Percentiles rank a stretch among this genome's conserved stretches.
Conservation (phyloP, 2,329 filamentous ascomycete species). For the Alternaria sp. region DNA sequence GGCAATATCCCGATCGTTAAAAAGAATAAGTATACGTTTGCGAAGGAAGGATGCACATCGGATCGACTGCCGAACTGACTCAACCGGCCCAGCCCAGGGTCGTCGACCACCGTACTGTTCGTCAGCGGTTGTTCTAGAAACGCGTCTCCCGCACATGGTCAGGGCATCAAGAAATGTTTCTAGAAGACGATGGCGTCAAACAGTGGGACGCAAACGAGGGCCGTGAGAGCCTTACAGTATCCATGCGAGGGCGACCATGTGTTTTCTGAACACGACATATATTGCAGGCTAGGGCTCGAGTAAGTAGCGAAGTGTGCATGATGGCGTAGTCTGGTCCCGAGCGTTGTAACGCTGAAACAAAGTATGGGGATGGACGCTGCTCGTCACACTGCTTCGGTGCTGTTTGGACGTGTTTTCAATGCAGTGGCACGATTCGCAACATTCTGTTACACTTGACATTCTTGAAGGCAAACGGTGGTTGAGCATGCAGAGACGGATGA, state of each 20-base stretch:
- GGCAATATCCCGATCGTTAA: constrained; percentile 9
- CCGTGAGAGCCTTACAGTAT: constrained; percentile 8
- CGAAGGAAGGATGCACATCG: constrained; percentile 8
- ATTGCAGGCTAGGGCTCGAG: constrained; percentile 20
- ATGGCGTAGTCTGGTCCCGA: constrained; percentile 26
- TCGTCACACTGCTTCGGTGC: constrained; percentile 15
- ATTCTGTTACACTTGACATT: constrained; percentile 22
- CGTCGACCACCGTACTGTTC: constrained; percentile 7
- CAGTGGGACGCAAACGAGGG: constrained; percentile 14
- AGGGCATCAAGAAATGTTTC: constrained; percentile 22
- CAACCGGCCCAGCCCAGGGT: background rate
- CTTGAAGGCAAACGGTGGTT: constrained; percentile 13
- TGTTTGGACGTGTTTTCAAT: constrained; percentile 31
- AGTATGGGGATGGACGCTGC: constrained; percentile 30
- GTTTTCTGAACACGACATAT: constrained; percentile 23
- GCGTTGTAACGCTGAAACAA: constrained; percentile 33
- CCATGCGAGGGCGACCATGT: constrained; percentile 20
- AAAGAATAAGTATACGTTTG: constrained; percentile 9
- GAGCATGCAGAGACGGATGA: background rate
- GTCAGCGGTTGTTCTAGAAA: constrained; percentile 26
- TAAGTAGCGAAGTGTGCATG: constrained; percentile 23
- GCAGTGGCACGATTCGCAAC: constrained; percentile 31
- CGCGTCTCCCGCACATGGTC: constrained; percentile 9
- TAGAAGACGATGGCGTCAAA: constrained; percentile 23
- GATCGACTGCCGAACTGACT: background rate